Percentiles rank a stretch among this genome's conserved stretches.
These are phyloP conservation scores for Cladophialophora psammophila DNA, from an alignment of 2,329 filamentous ascomycete genomes.

Conservation along the genomic window DNA sequence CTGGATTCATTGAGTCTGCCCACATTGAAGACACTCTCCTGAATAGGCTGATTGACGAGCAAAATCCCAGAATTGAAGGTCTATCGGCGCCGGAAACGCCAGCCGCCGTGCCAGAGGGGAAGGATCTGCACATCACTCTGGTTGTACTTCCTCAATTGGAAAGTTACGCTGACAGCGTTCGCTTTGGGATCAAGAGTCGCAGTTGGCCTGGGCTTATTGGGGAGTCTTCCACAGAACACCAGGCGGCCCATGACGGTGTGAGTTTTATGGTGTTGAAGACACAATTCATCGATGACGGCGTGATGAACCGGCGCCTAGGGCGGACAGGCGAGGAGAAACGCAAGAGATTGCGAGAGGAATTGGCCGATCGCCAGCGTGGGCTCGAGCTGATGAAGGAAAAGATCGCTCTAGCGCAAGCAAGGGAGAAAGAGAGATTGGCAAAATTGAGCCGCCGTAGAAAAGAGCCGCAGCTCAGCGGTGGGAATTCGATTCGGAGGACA, in stretches of 20 bases:
- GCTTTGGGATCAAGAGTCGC: constrained; percentile 82
- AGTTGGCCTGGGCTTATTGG: constrained; percentile 62
- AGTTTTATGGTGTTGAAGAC: constrained; percentile 85
- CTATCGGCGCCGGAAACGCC: constrained; percentile 51
- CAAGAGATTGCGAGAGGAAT: constrained; percentile 55
- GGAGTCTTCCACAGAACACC: constrained; percentile 44
- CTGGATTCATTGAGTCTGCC: constrained; percentile 88
- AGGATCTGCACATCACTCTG: constrained; percentile 86
- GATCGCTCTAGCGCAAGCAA: constrained; percentile 14
- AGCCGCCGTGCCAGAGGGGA: constrained; percentile 65
- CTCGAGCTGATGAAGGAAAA: constrained; percentile 35
- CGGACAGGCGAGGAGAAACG: constrained; percentile 56
- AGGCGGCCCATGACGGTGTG: constrained; percentile 79
- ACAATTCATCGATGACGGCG: constrained; percentile 81
- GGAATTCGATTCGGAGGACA: background rate
- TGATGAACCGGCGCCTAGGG: constrained; percentile 54
- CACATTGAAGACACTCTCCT: constrained; percentile 80
- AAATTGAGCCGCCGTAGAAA: constrained; percentile 10
- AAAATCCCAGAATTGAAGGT: constrained; percentile 57
- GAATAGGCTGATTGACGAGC: constrained; percentile 59
- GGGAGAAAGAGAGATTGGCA: constrained; percentile 16
- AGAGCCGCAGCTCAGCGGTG: background rate
- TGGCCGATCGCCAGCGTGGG: constrained; percentile 40
- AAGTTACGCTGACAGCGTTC: constrained; percentile 75
- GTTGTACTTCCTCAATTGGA: constrained; percentile 81